phyloP scores from a whole-genome alignment of 176 grass and related monocot genomes.

The Poa pratensis region DNA sequence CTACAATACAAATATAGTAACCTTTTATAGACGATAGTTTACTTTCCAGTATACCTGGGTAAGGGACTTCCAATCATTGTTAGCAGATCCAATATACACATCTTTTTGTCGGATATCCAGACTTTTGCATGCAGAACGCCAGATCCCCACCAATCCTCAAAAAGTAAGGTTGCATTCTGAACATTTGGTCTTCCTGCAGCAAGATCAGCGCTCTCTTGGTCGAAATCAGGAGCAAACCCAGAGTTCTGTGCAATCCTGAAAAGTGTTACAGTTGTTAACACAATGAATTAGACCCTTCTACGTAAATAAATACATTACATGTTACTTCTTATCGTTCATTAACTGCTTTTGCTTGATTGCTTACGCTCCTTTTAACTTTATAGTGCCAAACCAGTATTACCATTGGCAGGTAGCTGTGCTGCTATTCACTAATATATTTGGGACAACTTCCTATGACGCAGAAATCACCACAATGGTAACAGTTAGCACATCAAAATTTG shows the following conservation, averaged over 20 bases:
- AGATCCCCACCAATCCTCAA: constrained; percentile 86
- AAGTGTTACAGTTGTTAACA: constrained; percentile 4
- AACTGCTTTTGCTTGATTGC: background rate
- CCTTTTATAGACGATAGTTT: background rate
- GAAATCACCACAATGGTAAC: background rate
- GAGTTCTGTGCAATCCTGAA: constrained; percentile 91
- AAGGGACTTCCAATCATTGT: constrained; percentile 99
- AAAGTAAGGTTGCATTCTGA: constrained; percentile 80
- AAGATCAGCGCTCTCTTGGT: constrained; percentile 78
- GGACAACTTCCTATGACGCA: background rate
- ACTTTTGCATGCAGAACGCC: constrained; percentile 92
- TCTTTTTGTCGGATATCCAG: constrained; percentile 90
- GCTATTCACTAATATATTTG: background rate
- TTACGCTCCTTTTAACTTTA: background rate
- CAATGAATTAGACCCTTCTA: background rate
- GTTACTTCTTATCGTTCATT: background rate
- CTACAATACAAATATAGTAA: background rate
- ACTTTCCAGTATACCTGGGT: constrained; percentile 61
- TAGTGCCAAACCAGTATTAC: background rate
- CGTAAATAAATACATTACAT: background rate
- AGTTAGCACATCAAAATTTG: background rate
- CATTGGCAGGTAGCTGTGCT: background rate
- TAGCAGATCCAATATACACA: constrained; percentile 91
- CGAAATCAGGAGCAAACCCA: constrained; percentile 82
- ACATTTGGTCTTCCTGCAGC: constrained; percentile 85